phyloP scores from a whole-genome alignment of 306 rosid genomes.

The Cyclanthera cordifolia region DNA sequence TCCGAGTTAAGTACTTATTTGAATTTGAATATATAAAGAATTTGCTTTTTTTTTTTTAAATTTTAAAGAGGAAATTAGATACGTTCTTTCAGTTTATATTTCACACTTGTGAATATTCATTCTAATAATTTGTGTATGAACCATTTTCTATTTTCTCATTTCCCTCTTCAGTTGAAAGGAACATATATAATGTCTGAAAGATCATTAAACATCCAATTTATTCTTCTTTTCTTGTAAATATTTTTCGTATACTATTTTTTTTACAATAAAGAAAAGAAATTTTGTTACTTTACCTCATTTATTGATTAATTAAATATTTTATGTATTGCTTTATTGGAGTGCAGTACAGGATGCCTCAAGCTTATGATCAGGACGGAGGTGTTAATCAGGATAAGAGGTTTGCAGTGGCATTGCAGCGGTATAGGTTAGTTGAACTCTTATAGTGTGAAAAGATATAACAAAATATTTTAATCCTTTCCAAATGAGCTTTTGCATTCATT shows the following conservation, averaged over 20 bases:
- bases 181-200: not conserved
- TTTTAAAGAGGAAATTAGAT: not conserved
- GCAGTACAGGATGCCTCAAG: conserved; percentile 94
- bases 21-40: not conserved
- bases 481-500: not conserved
- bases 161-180: not conserved
- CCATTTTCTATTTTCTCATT: not conserved
- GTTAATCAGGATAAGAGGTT: conserved; percentile 83
- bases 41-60: not conserved
- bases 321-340: conserved; percentile 20
- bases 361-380: conserved; percentile 78
- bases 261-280: not conserved
- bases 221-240: not conserved
- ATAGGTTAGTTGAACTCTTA: conserved; percentile 28
- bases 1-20: not conserved
- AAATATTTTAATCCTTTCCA: not conserved
- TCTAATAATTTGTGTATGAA: not conserved
- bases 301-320: conserved; percentile 8
- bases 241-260: not conserved
- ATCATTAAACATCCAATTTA: not conserved
- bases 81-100: not conserved
- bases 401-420: conserved; percentile 58
- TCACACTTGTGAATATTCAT: not conserved
- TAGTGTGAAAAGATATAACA: not conserved
- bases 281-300: not conserved